Conservation (phyloP, 2,329 filamentous ascomycete species). For the Exophiala bonariae region DNA sequence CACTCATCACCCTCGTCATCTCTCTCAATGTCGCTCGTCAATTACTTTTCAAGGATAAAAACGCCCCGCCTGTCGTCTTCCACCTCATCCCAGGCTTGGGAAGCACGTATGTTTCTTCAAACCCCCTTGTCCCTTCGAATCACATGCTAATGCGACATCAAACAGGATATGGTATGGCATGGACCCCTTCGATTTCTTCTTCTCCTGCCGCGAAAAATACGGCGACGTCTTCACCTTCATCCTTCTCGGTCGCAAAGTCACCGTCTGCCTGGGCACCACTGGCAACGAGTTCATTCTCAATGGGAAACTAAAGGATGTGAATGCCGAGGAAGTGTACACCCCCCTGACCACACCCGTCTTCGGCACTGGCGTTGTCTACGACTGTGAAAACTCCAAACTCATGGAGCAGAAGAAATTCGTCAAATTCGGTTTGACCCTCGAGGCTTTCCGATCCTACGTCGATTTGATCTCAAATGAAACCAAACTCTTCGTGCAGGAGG, state of each 20-base stretch:
- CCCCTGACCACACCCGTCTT: slow-evolving; percentile 72
- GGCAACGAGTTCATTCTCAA: slow-evolving; percentile 95
- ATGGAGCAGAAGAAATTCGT: slow-evolving; percentile 93
- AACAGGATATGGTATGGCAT: slow-evolving; percentile 42
- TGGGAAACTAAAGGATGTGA: slow-evolving; percentile 85
- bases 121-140: neutral
- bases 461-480: slow-evolving; percentile 75
- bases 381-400: slow-evolving; percentile 86
- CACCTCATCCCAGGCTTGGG: slow-evolving; percentile 68
- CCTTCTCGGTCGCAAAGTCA: slow-evolving; percentile 83
- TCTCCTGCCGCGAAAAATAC: slow-evolving; percentile 71
- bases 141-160: neutral
- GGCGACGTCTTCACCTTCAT: slow-evolving; percentile 91
- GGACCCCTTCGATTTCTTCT: slow-evolving; percentile 79
- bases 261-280: slow-evolving; percentile 75
- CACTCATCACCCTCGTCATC: slow-evolving; percentile 58
- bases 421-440: slow-evolving; percentile 63
- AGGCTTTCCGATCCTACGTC: slow-evolving; percentile 68
- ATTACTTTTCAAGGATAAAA: slow-evolving; percentile 75
- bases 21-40: slow-evolving; percentile 79
- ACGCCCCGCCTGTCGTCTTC: slow-evolving; percentile 79
- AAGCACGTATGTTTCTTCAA: slow-evolving; percentile 35
- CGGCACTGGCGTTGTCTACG: slow-evolving; percentile 70
- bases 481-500: slow-evolving; percentile 57
- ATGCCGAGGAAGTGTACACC: slow-evolving; percentile 85